Evolutionary conservation across 2,329 filamentous ascomycete species (phyloP).

Genomic region (Fusarium bactridioides): DNA sequence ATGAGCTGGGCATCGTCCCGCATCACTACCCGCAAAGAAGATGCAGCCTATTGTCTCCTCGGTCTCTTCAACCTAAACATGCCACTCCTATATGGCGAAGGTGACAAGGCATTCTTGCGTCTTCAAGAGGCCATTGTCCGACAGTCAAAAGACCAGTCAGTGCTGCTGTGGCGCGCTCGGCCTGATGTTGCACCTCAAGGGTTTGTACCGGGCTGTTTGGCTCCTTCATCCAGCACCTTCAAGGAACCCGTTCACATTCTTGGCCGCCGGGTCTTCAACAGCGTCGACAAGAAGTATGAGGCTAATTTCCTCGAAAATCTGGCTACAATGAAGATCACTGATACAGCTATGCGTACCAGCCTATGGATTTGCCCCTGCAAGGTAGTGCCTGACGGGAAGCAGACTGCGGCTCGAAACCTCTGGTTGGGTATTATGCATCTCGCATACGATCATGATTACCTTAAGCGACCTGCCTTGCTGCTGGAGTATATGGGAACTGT

Average conservation of each 20-base stretch:
- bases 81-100: constrained; percentile 43
- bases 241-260: constrained; percentile 21
- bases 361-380: constrained; percentile 37
- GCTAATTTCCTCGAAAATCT: constrained; percentile 31
- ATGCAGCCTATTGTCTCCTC: constrained; percentile 44
- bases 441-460: constrained; percentile 31
- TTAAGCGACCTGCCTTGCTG: constrained; percentile 32
- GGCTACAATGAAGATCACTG: constrained; percentile 30
- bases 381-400: neutral
- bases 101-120: constrained; percentile 36
- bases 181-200: neutral
- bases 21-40: constrained; percentile 40
- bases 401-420: neutral
- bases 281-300: constrained; percentile 20
- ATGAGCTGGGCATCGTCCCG: constrained; percentile 42
- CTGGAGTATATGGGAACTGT: constrained; percentile 28
- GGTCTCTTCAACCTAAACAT: constrained; percentile 44
- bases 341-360: constrained; percentile 25
- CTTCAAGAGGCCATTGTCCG: constrained; percentile 38
- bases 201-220: constrained; percentile 25
- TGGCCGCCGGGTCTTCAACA: constrained; percentile 28
- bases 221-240: constrained; percentile 19
- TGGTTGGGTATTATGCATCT: constrained; percentile 36
- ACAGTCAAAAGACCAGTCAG: constrained; percentile 36
- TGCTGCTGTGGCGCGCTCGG: constrained; percentile 27